These are phyloP conservation scores for Solanum aculeatissimum DNA, from an alignment of 305 asterid species.

Conservation along the genomic window DNA sequence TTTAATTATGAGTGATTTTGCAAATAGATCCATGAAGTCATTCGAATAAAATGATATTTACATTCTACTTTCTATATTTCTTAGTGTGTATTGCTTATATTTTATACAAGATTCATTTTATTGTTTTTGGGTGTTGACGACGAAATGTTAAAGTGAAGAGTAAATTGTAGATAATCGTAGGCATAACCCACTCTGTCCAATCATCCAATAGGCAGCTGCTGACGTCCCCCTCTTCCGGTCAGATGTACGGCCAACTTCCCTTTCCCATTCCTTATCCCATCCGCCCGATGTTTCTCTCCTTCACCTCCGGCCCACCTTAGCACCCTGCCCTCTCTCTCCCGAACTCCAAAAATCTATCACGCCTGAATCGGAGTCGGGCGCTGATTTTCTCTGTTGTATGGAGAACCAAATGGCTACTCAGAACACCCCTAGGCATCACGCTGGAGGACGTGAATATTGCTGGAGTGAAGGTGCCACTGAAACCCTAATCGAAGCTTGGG, in stretches of 20 bases:
- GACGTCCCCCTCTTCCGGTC: slow-evolving; percentile 17
- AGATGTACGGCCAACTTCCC: slow-evolving; percentile 11
- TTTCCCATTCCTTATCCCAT: not conserved
- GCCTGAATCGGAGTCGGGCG: not conserved
- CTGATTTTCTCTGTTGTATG: not conserved
- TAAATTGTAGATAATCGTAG: not conserved
- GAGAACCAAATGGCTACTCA: not conserved
- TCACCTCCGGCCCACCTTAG: not conserved
- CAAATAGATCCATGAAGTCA: no score
- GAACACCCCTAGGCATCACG: not conserved
- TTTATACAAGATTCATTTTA: no score
- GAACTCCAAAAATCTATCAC: not conserved
- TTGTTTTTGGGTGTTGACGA: no score
- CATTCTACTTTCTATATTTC: no score
- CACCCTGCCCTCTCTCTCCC: not conserved
- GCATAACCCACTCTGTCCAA: slow-evolving; percentile 10
- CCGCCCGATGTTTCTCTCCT: not conserved
- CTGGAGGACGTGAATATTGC: slow-evolving; percentile 13
- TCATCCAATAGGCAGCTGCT: slow-evolving; percentile 6
- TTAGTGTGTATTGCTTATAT: no score
- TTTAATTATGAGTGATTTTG: no score
- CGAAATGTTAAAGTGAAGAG: not conserved
- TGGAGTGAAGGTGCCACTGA: slow-evolving; percentile 14
- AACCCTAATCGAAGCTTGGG: slow-evolving; percentile 12
- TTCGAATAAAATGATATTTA: no score